phyloP scores from a whole-genome alignment of 2,329 filamentous ascomycete genomes.

The Cladosporium sp. region DNA sequence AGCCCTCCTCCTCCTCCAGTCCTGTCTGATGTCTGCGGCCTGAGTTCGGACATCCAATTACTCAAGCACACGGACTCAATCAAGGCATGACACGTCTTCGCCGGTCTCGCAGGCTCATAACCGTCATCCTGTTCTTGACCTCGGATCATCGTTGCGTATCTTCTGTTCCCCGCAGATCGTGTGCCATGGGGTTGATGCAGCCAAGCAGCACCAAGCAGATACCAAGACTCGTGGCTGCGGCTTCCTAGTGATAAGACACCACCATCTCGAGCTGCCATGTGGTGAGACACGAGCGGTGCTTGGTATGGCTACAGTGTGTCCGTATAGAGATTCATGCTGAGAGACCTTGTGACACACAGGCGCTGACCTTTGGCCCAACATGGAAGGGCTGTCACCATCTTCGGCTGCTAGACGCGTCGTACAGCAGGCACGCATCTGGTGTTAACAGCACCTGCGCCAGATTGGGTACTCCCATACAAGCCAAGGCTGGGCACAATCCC shows the following conservation, averaged over 20 bases:
- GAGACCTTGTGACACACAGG: no score
- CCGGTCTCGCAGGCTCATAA: neutral
- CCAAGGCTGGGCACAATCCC: conserved; percentile 1
- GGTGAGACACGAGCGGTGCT: neutral
- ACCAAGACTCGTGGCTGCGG: conserved; percentile 3
- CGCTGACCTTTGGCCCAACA: neutral
- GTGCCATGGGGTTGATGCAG: conserved; percentile 2
- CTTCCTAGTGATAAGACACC: conserved; percentile 3
- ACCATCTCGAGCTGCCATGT: neutral
- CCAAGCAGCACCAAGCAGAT: conserved; percentile 1
- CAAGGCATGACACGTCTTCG: neutral
- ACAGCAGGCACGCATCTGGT: neutral
- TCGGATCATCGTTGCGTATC: neutral
- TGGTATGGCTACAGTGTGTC: no score
- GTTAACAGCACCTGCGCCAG: conserved; percentile 1
- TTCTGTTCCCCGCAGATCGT: neutral
- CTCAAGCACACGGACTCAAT: neutral
- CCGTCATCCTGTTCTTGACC: neutral
- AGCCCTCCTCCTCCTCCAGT: no score
- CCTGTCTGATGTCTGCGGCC: neutral
- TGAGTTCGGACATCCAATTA: neutral
- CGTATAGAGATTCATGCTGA: no score
- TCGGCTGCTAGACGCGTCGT: neutral
- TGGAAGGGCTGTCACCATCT: neutral
- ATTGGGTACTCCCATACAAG: neutral